phyloP scores from a whole-genome alignment of 352 stramenopile species.

The Phytophthora parvispora region DNA sequence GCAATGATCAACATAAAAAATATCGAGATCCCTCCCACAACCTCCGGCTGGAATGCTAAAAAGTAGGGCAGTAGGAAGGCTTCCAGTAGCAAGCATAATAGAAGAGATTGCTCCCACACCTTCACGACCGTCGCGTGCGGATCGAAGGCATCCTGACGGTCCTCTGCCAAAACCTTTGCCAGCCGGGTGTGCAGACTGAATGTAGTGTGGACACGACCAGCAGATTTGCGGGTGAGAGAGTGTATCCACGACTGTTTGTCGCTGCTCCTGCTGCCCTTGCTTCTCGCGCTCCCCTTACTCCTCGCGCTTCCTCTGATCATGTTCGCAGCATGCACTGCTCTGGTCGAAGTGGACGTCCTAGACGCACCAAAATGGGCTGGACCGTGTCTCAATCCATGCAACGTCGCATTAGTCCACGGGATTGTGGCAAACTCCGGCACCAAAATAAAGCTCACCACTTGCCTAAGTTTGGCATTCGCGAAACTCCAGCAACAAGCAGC shows the following conservation, averaged over 20 bases:
- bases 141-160: conserved; percentile 47
- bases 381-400: not conserved
- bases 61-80: conserved; percentile 62
- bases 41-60: conserved; percentile 41
- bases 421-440: not conserved
- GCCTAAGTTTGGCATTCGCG: not conserved
- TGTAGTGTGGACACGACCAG: not conserved
- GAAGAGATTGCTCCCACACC: conserved; percentile 59
- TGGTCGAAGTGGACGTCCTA: not conserved
- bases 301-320: conserved; percentile 3
- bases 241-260: conserved; percentile 1
- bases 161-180: conserved; percentile 1
- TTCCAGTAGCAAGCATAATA: conserved; percentile 55
- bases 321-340: not conserved
- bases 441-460: not conserved
- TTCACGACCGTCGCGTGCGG: conserved; percentile 49
- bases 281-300: not conserved
- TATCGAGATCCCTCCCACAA: conserved; percentile 11
- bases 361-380: not conserved
- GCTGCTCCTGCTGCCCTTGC: not conserved
- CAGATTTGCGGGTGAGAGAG: not conserved
- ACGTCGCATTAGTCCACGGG: not conserved
- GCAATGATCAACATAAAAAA: conserved; percentile 37
- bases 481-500: not conserved
- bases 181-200: conserved; percentile 1